These are phyloP conservation scores for Mangifera indica DNA, from an alignment of 345 rosid species.

Conservation along the genomic window DNA sequence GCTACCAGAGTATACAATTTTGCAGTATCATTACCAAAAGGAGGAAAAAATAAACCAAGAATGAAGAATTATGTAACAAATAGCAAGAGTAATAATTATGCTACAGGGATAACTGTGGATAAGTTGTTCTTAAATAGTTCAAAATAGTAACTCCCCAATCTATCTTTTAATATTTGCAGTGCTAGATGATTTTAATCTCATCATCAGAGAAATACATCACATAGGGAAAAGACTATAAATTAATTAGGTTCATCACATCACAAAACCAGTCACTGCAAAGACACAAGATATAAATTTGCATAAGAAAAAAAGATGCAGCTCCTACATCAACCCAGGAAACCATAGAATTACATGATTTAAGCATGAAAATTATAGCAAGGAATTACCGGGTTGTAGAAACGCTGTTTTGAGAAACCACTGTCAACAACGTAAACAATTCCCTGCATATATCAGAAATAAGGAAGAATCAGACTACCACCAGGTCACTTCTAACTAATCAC, in stretches of 20 bases:
- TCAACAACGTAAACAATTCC: constrained; percentile 94
- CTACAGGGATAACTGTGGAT: background rate
- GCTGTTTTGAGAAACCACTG: constrained; percentile 94
- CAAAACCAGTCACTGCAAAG: background rate
- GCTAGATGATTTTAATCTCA: background rate
- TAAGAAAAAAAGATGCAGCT: constrained; percentile 1
- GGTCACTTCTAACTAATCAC: constrained; percentile 4
- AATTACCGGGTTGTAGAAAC: constrained; percentile 89
- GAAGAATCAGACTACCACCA: constrained; percentile 12
- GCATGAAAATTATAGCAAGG: constrained; percentile 7
- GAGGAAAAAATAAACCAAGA: background rate
- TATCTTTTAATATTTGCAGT: background rate
- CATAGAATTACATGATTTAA: constrained; percentile 9
- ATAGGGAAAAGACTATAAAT: background rate
- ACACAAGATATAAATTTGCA: background rate
- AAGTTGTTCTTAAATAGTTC: background rate
- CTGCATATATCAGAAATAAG: constrained; percentile 43
- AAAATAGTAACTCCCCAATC: background rate
- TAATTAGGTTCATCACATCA: background rate
- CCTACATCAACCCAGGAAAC: background rate
- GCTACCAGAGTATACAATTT: background rate
- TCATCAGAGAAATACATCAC: background rate
- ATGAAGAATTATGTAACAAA: background rate
- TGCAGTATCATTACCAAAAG: background rate
- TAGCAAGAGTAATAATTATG: background rate